Evolutionary conservation across 2,329 filamentous ascomycete genomes (phyloP).

Genomic region (Zymoseptoria crescenta): DNA sequence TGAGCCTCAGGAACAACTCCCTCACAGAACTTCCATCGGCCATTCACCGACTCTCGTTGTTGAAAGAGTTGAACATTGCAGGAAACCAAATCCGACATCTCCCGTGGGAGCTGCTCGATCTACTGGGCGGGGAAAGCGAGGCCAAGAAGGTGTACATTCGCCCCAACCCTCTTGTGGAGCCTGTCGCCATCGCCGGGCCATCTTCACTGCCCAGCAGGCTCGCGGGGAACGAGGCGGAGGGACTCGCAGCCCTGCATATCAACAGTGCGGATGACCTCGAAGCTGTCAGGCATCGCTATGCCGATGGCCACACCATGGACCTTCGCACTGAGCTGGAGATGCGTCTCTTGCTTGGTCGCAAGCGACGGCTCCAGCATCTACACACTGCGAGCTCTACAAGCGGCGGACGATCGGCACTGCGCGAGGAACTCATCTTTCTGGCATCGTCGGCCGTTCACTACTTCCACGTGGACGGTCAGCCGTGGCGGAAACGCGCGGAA

Average conservation of each 20-base stretch:
- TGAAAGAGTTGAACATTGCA: slow-evolving; percentile 58
- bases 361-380: slow-evolving; percentile 12
- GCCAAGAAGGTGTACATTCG: slow-evolving; percentile 49
- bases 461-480: slow-evolving; percentile 27
- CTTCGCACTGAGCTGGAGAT: slow-evolving; percentile 15
- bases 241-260: neutral
- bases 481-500: slow-evolving; percentile 3
- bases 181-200: slow-evolving; percentile 10
- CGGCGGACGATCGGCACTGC: slow-evolving; percentile 5
- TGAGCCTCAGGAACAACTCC: slow-evolving; percentile 59
- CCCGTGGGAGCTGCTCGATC: slow-evolving; percentile 54
- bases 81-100: slow-evolving; percentile 55
- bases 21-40: slow-evolving; percentile 54
- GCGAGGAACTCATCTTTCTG: slow-evolving; percentile 26
- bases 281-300: neutral
- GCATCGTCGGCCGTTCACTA: slow-evolving; percentile 21
- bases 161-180: slow-evolving; percentile 52
- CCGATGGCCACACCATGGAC: slow-evolving; percentile 13
- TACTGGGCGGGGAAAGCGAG: slow-evolving; percentile 40
- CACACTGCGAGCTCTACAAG: slow-evolving; percentile 6
- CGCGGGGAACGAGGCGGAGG: slow-evolving; percentile 1
- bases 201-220: slow-evolving; percentile 6
- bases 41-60: slow-evolving; percentile 50
- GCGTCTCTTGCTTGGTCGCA: slow-evolving; percentile 17
- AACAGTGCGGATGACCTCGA: slow-evolving; percentile 1